phyloP scores from a whole-genome alignment of 192 early-diverging fungal genomes.

The Coemansia sp. region DNA sequence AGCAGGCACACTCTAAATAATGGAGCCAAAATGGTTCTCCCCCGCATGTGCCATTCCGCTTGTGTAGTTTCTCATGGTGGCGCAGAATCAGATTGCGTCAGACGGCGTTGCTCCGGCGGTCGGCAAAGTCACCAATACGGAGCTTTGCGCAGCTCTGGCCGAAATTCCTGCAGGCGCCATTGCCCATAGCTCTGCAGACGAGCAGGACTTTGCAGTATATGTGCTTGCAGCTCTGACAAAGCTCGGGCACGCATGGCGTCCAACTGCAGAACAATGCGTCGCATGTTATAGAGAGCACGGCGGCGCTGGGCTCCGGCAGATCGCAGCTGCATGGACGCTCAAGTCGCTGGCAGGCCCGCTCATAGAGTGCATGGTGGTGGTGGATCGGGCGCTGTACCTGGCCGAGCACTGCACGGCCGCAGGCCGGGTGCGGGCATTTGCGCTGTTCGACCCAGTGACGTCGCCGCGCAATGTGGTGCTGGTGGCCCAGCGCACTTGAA shows the following conservation, averaged over 20 bases:
- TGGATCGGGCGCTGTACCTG: slow-evolving; percentile 73
- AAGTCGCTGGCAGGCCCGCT: slow-evolving; percentile 69
- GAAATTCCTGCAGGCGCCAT: not conserved
- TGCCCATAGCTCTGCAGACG: slow-evolving; percentile 4
- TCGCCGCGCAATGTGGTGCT: slow-evolving; percentile 49
- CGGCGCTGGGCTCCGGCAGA: slow-evolving; percentile 51
- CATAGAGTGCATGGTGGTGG: slow-evolving; percentile 74
- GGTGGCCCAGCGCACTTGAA: slow-evolving; percentile 30
- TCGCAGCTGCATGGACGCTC: slow-evolving; percentile 83
- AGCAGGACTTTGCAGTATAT: slow-evolving; percentile 56
- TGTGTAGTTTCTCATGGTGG: slow-evolving; percentile 57
- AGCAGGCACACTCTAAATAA: slow-evolving; percentile 1
- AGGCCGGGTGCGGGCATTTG: slow-evolving; percentile 31
- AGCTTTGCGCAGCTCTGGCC: slow-evolving; percentile 36
- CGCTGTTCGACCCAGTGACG: slow-evolving; percentile 43
- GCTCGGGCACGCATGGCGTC: slow-evolving; percentile 50
- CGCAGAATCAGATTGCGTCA: slow-evolving; percentile 49
- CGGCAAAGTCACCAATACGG: slow-evolving; percentile 59
- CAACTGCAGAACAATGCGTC: slow-evolving; percentile 30
- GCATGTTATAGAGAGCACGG: slow-evolving; percentile 36
- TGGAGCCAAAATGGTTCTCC: not conserved
- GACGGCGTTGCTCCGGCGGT: slow-evolving; percentile 55
- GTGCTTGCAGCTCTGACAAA: slow-evolving; percentile 60
- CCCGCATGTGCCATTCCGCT: not conserved
- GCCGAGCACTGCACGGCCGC: slow-evolving; percentile 47